Evolutionary conservation across 2,329 filamentous ascomycete genomes (phyloP).

Genomic region (Colletotrichum sp.): DNA sequence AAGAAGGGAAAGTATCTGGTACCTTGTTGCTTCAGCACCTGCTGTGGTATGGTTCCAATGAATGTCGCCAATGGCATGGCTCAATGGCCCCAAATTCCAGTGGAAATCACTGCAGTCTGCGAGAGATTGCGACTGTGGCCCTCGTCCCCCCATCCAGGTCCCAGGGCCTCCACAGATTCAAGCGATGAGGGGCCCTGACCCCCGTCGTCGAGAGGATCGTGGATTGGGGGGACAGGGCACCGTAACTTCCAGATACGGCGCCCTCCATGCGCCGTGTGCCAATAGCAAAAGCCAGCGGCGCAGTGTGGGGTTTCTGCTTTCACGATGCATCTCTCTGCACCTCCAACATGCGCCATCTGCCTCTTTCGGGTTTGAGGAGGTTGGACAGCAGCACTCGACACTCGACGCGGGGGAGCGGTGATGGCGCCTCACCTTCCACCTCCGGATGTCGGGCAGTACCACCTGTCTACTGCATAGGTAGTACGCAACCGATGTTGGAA

Average conservation of each 20-base stretch:
- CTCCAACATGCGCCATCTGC: not conserved
- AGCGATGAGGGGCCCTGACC: not conserved
- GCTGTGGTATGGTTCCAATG: not conserved
- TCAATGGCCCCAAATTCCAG: not conserved
- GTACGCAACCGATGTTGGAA: not conserved
- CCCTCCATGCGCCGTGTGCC: not conserved
- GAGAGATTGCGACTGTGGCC: conserved; percentile 12
- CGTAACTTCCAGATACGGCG: conserved; percentile 8
- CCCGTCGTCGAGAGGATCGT: not conserved
- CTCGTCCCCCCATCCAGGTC: not conserved
- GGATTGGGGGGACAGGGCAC: not conserved
- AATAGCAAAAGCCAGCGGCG: conserved; percentile 4
- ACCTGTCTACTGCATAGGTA: no score
- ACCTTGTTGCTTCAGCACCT: not conserved
- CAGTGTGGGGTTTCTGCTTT: not conserved
- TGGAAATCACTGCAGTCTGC: not conserved
- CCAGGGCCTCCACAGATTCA: not conserved
- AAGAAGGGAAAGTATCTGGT: not conserved
- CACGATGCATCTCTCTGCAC: not conserved
- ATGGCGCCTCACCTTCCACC: not conserved
- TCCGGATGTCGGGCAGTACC: not conserved
- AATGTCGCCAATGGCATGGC: not conserved
- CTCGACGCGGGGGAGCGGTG: not conserved
- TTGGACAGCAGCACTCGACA: not conserved
- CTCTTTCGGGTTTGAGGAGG: not conserved